Evolutionary conservation across 345 rosid species (phyloP).

Genomic region (Camelina sativa): DNA sequence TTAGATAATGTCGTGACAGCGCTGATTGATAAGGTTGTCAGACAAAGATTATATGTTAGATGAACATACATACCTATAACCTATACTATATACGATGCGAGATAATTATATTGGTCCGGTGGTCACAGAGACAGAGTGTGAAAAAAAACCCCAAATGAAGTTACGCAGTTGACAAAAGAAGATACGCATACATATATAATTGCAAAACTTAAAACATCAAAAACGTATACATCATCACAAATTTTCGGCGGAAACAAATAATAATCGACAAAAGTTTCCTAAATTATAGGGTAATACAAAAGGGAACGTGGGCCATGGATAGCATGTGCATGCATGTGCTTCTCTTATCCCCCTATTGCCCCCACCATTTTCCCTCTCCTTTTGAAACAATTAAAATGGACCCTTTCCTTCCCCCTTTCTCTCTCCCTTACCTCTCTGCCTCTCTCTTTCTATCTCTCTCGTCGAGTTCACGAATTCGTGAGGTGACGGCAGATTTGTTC

Average conservation of each 20-base stretch:
- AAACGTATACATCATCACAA: conserved; percentile 28
- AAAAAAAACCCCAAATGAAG: background rate
- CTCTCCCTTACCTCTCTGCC: conserved; percentile 32
- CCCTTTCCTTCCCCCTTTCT: conserved; percentile 33
- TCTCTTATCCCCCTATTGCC: conserved; percentile 36
- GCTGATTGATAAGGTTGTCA: background rate
- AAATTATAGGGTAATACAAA: conserved; percentile 37
- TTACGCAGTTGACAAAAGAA: background rate
- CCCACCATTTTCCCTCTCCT: conserved; percentile 43
- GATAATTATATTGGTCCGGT: background rate
- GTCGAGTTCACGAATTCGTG: conserved; percentile 26
- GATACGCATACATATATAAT: background rate
- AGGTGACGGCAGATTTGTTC: conserved; percentile 31
- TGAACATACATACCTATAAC: background rate
- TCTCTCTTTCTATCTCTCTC: conserved; percentile 26
- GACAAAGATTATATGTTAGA: background rate
- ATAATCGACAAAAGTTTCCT: conserved; percentile 42
- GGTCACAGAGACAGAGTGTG: background rate
- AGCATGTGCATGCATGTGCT: conserved; percentile 52
- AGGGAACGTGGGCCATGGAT: conserved; percentile 35
- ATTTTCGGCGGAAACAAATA: conserved; percentile 44
- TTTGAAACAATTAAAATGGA: conserved; percentile 37
- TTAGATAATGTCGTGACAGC: background rate
- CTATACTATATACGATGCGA: background rate
- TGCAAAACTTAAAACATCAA: conserved; percentile 10